These are phyloP conservation scores for Dothideomycetes sp. DNA, from an alignment of 2,329 filamentous ascomycete species.

Conservation along the genomic window DNA sequence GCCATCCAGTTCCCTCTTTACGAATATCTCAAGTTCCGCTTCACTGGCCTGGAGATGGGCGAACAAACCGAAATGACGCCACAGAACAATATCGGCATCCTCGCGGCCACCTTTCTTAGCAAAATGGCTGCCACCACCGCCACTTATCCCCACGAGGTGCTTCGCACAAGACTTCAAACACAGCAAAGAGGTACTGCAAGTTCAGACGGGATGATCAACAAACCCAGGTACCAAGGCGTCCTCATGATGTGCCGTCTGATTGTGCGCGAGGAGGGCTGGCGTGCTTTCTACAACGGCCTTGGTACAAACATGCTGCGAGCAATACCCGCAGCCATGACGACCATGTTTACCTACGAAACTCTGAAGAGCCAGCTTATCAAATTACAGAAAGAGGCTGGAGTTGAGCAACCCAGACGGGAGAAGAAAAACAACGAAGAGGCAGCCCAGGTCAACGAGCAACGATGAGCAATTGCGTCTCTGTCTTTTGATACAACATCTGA, in stretches of 20 bases:
- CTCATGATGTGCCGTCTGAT: conserved; percentile 76
- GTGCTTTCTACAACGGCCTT: conserved; percentile 93
- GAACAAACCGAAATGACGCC: conserved; percentile 36
- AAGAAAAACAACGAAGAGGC: too few species aligned
- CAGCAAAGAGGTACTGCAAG: conserved; percentile 52
- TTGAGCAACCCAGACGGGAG: too few species aligned
- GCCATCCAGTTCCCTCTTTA: conserved; percentile 96
- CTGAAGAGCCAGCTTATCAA: conserved; percentile 43
- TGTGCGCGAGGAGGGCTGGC: conserved; percentile 83
- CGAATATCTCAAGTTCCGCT: conserved; percentile 80
- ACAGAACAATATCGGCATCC: conserved; percentile 65
- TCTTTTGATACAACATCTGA: background rate
- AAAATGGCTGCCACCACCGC: conserved; percentile 90
- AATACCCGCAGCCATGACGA: conserved; percentile 89
- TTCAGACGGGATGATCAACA: conserved; percentile 45
- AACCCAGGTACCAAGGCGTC: conserved; percentile 61
- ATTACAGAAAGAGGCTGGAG: conserved; percentile 39
- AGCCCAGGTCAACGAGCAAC: background rate
- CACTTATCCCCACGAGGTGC: conserved; percentile 94
- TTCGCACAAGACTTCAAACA: conserved; percentile 86
- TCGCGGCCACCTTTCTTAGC: conserved; percentile 81
- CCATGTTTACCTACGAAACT: conserved; percentile 94
- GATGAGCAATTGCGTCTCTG: background rate
- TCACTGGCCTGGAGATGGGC: conserved; percentile 85
- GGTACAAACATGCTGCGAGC: conserved; percentile 96